Conservation (phyloP, 306 rosid genomes). For the Medicago truncatula region MtrunA17r5.0-ANR NC_053045.1:56309501-56310000, state of each 20-base stretch:
- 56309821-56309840: constrained; percentile 25
- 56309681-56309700: background rate
- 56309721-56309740: background rate
- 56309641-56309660: background rate
- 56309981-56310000: background rate
- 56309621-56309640: constrained; percentile 42
- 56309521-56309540: constrained; percentile 33
- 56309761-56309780: background rate
- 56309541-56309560: constrained; percentile 34
- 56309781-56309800: constrained; percentile 13
- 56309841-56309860: background rate
- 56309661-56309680: constrained; percentile 22
- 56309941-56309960: background rate
- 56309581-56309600: constrained; percentile 41
- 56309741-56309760: background rate
- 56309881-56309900: constrained; percentile 17
- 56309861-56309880: constrained; percentile 19
- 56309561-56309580: background rate
- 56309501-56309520: background rate
- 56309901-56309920: background rate
- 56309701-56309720: constrained; percentile 16
- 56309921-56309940: constrained; percentile 4
- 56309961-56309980: constrained; percentile 10
- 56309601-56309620: constrained; percentile 34
- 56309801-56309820: constrained; percentile 26